Evolutionary conservation across 192 early-diverging fungal genomes (phyloP), one percentile per base, ranked within the genome.

Genomic region (Backusella liffmaniae): DNA sequence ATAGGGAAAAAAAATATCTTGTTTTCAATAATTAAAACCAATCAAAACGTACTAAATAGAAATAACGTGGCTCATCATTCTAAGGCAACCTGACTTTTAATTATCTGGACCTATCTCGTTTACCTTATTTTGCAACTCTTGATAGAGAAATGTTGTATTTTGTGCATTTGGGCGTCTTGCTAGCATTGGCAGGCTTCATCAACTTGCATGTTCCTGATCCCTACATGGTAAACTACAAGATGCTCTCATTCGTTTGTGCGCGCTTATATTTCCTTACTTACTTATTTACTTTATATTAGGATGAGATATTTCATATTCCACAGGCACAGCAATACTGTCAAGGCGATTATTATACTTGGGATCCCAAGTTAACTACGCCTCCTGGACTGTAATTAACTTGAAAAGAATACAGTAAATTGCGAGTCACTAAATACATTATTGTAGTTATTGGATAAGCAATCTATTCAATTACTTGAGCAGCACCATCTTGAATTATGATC

Each of bases 291-390:
- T 32, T 32, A 32, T 32, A 32, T 62, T 46, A 95, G 97, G 97
- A 99, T 82, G 97, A 99, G 80, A 88, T 93, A 29, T 99, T 98
- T 83, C 97, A 99, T 79, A 77, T 97, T 21, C 91, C 91, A 21
- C 97, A 99, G 81, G 95, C 95, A 18, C 94, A 96, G 77, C 84
- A 76, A 23, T 99, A 97, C 86, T 96, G 95, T 75, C 23, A 67
- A 3, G 92, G 91, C 21, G 80, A 88, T 53, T 99, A 86, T 77
- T 70, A 46, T 49, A 82, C 77, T 30, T 99, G 94, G 92, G 92
- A 99, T 77, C 91, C 92, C n/a, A 99, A 96, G 78, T 80, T 99
- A 30, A 99, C 97, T 0, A 99, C 97, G n/a, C 97, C 96, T 44
- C 96, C 97, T 23, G 97, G 96, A 13, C 88, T 98, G 87, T 99